phyloP scores from a whole-genome alignment of 805 yeast species.

The Cyberlindnera xylosilytica region DNA sequence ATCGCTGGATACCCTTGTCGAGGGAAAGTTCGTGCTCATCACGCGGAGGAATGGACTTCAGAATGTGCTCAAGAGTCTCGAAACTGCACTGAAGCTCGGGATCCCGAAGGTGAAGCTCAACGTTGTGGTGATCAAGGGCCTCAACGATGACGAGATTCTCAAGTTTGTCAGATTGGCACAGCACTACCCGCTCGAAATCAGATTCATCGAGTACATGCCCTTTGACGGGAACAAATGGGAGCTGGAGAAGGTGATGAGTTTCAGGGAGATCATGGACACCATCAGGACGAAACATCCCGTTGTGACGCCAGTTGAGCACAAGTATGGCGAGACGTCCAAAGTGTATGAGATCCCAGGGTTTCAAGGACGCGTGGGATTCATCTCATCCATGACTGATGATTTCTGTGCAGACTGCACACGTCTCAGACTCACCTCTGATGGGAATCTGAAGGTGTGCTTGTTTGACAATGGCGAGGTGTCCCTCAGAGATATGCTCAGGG shows the following conservation, averaged over 20 bases:
- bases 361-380: slow-evolving; percentile 46
- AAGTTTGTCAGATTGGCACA: slow-evolving; percentile 43
- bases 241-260: slow-evolving; percentile 41
- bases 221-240: slow-evolving; percentile 56
- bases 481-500: slow-evolving; percentile 41
- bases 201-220: slow-evolving; percentile 60
- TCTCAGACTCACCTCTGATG: slow-evolving; percentile 49
- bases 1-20: slow-evolving; percentile 47
- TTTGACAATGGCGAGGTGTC: slow-evolving; percentile 52
- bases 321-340: slow-evolving; percentile 49
- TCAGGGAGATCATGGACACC: slow-evolving; percentile 38
- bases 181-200: slow-evolving; percentile 40
- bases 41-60: slow-evolving; percentile 49
- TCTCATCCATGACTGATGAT: slow-evolving; percentile 53
- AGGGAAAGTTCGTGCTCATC: slow-evolving; percentile 46
- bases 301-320: slow-evolving; percentile 22
- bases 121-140: slow-evolving; percentile 46
- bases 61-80: slow-evolving; percentile 42
- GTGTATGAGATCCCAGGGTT: slow-evolving; percentile 41
- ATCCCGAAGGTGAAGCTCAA: slow-evolving; percentile 47
- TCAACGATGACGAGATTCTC: slow-evolving; percentile 49
- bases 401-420: slow-evolving; percentile 54
- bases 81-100: slow-evolving; percentile 41
- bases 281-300: slow-evolving; percentile 32
- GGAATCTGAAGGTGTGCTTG: slow-evolving; percentile 51